These are phyloP conservation scores for Ormosia emarginata DNA, from an alignment of 306 rosid species.

Conservation along the genomic window DNA sequence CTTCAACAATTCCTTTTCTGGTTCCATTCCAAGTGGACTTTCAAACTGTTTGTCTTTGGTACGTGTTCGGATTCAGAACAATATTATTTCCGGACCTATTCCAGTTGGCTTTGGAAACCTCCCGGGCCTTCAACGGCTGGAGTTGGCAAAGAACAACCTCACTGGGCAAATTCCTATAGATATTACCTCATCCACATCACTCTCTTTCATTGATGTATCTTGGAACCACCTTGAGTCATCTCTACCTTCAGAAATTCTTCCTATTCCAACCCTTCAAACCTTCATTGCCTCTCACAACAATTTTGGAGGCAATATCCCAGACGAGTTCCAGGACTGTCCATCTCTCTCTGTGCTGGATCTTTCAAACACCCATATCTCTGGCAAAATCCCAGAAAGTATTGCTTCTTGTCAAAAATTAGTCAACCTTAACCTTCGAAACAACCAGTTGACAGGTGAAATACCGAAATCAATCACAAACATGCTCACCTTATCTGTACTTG, in stretches of 20 bases:
- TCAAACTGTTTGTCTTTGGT: constrained; percentile 63
- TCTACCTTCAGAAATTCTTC: constrained; percentile 63
- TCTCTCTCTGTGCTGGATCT: constrained; percentile 79
- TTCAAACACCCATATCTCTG: constrained; percentile 56
- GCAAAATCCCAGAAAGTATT: constrained; percentile 69
- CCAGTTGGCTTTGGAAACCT: constrained; percentile 76
- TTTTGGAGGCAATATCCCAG: constrained; percentile 58
- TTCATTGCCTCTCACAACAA: constrained; percentile 76
- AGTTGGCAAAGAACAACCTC: constrained; percentile 72
- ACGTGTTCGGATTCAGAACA: constrained; percentile 77
- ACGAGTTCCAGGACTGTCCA: constrained; percentile 66
- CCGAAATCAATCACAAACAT: constrained; percentile 60
- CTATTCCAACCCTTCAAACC: constrained; percentile 68
- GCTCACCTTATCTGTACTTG: constrained; percentile 76
- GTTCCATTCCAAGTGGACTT: constrained; percentile 69
- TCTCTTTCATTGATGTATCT: constrained; percentile 84
- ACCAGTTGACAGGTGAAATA: constrained; percentile 63
- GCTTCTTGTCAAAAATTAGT: constrained; percentile 78
- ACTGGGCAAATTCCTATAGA: constrained; percentile 66
- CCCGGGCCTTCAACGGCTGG: constrained; percentile 65
- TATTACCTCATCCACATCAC: constrained; percentile 59
- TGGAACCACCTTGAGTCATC: constrained; percentile 63
- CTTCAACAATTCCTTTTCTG: constrained; percentile 76
- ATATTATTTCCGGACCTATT: constrained; percentile 67
- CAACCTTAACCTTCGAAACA: constrained; percentile 60